Evolutionary conservation across 2,329 filamentous ascomycete species (phyloP).

Genomic region (Xylariaceae sp.): DNA sequence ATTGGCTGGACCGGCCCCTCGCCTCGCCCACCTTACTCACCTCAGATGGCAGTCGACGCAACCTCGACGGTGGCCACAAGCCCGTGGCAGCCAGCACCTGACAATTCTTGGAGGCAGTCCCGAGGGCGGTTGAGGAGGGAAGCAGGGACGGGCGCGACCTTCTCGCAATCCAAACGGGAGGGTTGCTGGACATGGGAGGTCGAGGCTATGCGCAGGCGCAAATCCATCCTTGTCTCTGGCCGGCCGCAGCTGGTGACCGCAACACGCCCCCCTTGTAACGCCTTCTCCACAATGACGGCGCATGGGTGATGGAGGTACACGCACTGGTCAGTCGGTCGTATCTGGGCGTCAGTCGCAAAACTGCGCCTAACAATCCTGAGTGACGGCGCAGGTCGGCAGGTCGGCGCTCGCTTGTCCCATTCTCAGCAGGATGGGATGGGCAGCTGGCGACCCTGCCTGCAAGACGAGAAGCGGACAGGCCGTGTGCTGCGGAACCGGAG

Average conservation of each 20-base stretch:
- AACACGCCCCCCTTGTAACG: slow-evolving; percentile 9
- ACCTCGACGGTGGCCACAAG: slow-evolving; percentile 20
- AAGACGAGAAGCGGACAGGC: slow-evolving; percentile 5
- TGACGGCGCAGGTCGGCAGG: too few relatives aligned
- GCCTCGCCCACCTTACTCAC: slow-evolving; percentile 23
- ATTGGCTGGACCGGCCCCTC: slow-evolving; percentile 23
- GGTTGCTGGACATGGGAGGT: too few relatives aligned
- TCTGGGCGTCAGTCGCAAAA: slow-evolving; percentile 2
- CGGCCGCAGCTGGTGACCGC: slow-evolving; percentile 6
- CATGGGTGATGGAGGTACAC: not conserved
- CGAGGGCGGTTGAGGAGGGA: too few relatives aligned
- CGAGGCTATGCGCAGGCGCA: too few relatives aligned
- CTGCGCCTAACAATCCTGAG: slow-evolving; percentile 5
- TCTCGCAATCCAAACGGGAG: too few relatives aligned
- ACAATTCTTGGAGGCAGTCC: slow-evolving; percentile 10
- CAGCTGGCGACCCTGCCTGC: slow-evolving; percentile 4
- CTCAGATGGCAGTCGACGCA: slow-evolving; percentile 24
- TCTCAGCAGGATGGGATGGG: slow-evolving; percentile 1
- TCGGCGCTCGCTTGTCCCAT: too few relatives aligned
- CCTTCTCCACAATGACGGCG: slow-evolving; percentile 13
- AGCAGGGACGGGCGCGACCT: too few relatives aligned
- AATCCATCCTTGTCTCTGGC: slow-evolving; percentile 2
- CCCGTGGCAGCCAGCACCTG: slow-evolving; percentile 16
- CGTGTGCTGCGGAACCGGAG: slow-evolving; percentile 2
- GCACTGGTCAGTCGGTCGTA: not conserved